Base-by-base conservation (phyloP, 805 yeast genomes). In the Candida dajiaensis region DNA sequence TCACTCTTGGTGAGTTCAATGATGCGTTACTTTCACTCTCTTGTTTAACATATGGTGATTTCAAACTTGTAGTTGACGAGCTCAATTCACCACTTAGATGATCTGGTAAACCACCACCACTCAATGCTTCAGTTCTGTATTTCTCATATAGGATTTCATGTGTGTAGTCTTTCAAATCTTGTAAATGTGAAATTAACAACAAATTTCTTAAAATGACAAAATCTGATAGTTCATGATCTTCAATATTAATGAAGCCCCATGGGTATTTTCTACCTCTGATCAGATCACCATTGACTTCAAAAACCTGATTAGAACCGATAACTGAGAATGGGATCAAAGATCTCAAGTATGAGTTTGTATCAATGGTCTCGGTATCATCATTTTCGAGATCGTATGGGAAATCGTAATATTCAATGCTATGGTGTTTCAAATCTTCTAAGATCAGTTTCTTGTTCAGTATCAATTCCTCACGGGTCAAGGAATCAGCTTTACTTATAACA, bases 71-170 rank as follows among this genome's bases (percentile, higher is more conserved):
- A 5, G 40, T 12, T 2, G 35, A 22, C 12, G 53, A 43, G 22
- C 21, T 38, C 43, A 48, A 45, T 48, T 51, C 67, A 35, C 55
- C 51, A 43, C 50, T 60, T 52, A 72, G 69, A 63, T 72, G 57
- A 1, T 55, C 62, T 26, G 62, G 62, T 28, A 57, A 41, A 6
- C 56, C 70, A 50, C 80, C 83, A 26, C 85, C 83, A 25, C 88
- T 80, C 52, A 86, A 74, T 16, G 90, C 89, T 59, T 82, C 89
- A 10, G 96, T 86, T 74, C 97, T 83, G 68, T 89, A 89, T 62
- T 81, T 83, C 66, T 89, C 97, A 65, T 89, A 89, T 52, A 89
- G 70, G 37, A 82, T 76, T 63, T 89, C 96, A 63, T 86, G 95
- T 8, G 97, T 89, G 59, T 78, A 75, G 58, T 89, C 97, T 68